Base-by-base conservation (phyloP, 1,284 basidiomycete species). In the Boletus mariae region DNA sequence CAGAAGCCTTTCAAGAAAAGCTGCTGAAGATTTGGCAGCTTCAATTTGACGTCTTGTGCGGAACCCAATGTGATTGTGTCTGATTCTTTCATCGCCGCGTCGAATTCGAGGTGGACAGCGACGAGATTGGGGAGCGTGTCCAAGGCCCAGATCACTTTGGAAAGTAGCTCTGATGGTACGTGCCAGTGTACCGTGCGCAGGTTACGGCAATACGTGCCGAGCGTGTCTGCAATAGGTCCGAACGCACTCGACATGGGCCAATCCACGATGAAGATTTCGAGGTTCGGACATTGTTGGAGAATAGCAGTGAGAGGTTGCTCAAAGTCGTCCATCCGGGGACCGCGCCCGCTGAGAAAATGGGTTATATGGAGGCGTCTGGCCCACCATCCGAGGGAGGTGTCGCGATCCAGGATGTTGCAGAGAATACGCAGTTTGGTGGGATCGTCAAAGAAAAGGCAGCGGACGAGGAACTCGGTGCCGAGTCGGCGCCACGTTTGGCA, bases 131-230 rank as follows among this genome's bases (percentile, higher is more conserved):
- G 80, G 4, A 89, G 73, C 1, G 78, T 75, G 49, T 82, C 78
- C 1, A 90, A 71, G 8, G 84, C 80, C 80, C 81, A 84, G 40
- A 89, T 86, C 6, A 86, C 75, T 60, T 85, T 84, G 11, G 82
- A 72, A 2, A 87, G 66, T 1, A 76, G 71, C 9, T 78, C 72
- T 3, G 73, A 73, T 0, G 83, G 79, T 9, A 87, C 71, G 54
- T 76, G 78, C 73, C 84, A 80, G 48, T 82, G 78, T 0, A 84
- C 73, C 0, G 83, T 82, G 11, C 77, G 80, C 11, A 90, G 66
- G 5, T 73, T 73, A 26, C 69, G 68, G 13, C 79, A 74, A 52
- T 71, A 78, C 3, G 69, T 76, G 49, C 77, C 77, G 1, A 90
- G 72, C 0, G 84, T 76, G 59, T 87, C 79, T 0, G 77, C 82